These are phyloP conservation scores for Phenoliferia sp. DNA, from an alignment of 1,284 basidiomycete genomes.

Conservation along the genomic window DNA sequence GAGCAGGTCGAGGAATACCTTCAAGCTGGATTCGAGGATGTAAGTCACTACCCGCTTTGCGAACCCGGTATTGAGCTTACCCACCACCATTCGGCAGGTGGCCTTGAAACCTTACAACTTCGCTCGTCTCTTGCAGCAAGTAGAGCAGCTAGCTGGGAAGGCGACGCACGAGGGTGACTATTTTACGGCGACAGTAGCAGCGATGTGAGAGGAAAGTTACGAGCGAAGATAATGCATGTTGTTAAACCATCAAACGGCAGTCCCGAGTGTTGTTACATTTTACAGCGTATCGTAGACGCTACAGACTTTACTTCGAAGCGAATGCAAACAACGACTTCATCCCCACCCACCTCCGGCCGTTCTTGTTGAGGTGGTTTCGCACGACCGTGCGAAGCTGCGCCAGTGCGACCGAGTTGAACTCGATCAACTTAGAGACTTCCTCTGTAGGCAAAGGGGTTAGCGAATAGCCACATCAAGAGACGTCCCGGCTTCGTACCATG, in stretches of 20 bases:
- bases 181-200: too few species aligned
- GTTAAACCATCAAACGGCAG: too few species aligned
- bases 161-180: too few species aligned
- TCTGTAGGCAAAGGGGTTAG: conserved; percentile 46
- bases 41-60: neutral
- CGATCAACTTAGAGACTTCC: conserved; percentile 52
- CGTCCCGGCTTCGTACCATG: conserved; percentile 48
- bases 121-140: neutral
- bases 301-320: neutral
- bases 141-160: neutral
- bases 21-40: neutral
- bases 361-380: conserved; percentile 72
- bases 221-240: too few species aligned
- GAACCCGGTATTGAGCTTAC: neutral
- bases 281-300: too few species aligned
- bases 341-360: conserved; percentile 80
- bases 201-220: too few species aligned
- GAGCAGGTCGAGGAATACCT: conserved; percentile 2
- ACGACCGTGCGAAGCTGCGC: conserved; percentile 55
- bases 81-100: neutral
- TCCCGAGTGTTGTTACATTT: too few species aligned
- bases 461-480: neutral
- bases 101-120: neutral
- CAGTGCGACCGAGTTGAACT: conserved; percentile 54
- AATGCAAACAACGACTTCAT: conserved; percentile 59